Conservation (phyloP, 2,329 filamentous ascomycete species). For the Diaporthe caulivora region DNA sequence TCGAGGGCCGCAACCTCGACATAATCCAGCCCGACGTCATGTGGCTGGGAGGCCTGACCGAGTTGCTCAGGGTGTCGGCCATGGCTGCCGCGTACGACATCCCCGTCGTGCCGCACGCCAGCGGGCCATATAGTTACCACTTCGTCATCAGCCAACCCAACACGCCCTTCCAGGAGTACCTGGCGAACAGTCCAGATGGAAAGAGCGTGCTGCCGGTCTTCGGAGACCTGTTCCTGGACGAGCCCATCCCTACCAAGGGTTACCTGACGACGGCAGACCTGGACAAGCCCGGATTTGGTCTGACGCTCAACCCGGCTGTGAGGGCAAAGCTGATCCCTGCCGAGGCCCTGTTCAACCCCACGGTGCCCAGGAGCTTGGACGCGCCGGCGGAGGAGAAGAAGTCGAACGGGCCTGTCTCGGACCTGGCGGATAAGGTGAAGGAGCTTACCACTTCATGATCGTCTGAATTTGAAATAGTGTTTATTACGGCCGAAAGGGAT, state of each 20-base stretch:
- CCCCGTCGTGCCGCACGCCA: constrained; percentile 94
- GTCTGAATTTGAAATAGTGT: not conserved
- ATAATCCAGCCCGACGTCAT: constrained; percentile 97
- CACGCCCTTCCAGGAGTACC: constrained; percentile 94
- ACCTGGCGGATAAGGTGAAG: constrained; percentile 52
- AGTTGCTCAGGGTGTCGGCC: constrained; percentile 88
- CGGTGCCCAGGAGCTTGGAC: constrained; percentile 58
- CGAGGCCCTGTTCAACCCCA: constrained; percentile 77
- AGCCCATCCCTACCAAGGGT: constrained; percentile 87
- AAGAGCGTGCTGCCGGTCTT: constrained; percentile 93
- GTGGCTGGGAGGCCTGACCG: constrained; percentile 95
- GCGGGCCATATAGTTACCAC: constrained; percentile 94
- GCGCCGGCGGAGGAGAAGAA: constrained; percentile 41
- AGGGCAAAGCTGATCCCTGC: constrained; percentile 80
- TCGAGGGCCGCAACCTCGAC: constrained; percentile 91
- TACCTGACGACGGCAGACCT: constrained; percentile 83
- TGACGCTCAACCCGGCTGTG: constrained; percentile 86
- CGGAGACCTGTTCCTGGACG: constrained; percentile 89
- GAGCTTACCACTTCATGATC: constrained; percentile 45
- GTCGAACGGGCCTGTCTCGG: constrained; percentile 46
- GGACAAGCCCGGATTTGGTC: constrained; percentile 90
- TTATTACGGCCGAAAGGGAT: not conserved
- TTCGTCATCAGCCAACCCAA: constrained; percentile 95
- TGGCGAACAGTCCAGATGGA: constrained; percentile 92
- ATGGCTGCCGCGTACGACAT: constrained; percentile 95